Conservation (phyloP, 805 yeast species). For the Teunomyces lycoperdinae region DNA sequence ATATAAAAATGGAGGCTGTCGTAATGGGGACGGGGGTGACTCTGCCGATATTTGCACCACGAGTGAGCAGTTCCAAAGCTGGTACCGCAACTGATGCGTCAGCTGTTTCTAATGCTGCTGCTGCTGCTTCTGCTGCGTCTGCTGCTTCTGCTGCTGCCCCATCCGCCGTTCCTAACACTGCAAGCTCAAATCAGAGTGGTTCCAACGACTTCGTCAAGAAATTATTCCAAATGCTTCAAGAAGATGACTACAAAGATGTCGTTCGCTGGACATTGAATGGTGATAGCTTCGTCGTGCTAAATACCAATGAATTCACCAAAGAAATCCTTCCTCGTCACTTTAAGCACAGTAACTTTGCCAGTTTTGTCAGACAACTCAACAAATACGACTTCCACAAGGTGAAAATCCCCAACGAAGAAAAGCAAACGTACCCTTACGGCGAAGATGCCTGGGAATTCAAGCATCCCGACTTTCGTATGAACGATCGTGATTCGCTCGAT, state of each 20-base stretch:
- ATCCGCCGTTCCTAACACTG: slow-evolving; percentile 6
- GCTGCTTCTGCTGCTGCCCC: neutral
- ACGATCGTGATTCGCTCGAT: slow-evolving; percentile 76
- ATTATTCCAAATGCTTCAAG: slow-evolving; percentile 80
- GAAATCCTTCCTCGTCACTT: slow-evolving; percentile 88
- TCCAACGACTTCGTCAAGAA: slow-evolving; percentile 81
- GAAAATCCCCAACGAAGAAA: slow-evolving; percentile 65
- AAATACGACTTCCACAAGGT: slow-evolving; percentile 98
- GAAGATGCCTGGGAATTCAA: slow-evolving; percentile 92
- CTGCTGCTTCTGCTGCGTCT: neutral
- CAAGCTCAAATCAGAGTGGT: slow-evolving; percentile 40
- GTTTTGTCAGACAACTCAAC: slow-evolving; percentile 92
- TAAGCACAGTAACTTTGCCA: slow-evolving; percentile 91
- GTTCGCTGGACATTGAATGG: slow-evolving; percentile 89
- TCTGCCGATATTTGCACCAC: neutral
- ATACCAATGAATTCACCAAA: slow-evolving; percentile 87
- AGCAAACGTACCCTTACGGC: slow-evolving; percentile 52
- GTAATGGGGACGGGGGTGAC: neutral
- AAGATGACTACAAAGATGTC: slow-evolving; percentile 66
- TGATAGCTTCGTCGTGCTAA: slow-evolving; percentile 82
- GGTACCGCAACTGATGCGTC: neutral
- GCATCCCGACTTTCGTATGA: slow-evolving; percentile 81
- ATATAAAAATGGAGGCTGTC: neutral
- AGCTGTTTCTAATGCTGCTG: neutral
- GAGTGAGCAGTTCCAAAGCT: too few relatives aligned